Evolutionary conservation across 1,284 basidiomycete genomes (phyloP), one percentile per base, ranked within the genome.

Genomic region (Puccinia horiana): DNA sequence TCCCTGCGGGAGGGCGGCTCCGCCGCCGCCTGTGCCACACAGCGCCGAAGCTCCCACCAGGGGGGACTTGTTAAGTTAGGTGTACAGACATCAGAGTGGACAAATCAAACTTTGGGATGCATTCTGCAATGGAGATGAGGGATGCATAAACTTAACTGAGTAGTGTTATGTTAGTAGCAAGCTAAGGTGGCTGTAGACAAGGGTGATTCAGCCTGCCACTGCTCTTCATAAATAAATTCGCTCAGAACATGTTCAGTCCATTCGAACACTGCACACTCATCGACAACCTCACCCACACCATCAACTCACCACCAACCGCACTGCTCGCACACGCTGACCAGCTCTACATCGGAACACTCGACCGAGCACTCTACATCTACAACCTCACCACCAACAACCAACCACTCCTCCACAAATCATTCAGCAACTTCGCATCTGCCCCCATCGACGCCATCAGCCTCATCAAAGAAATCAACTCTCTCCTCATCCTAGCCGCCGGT

Each of bases 391-490:
- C n/a, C 58, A n/a, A 37, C 26, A 18, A 54, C n/a, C 37, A 35
- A 23, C 29, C 32, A 1, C 0, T 37, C 6, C 67, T 67, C 29
- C 37, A 18, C 32, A 79, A 44, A 26, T 52, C 65, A 32, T n/a
- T 69, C 65, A 37, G 4, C 61, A 79, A 52, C 44, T 26, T 67
- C 12, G 23, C 29, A 26, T n/a, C 58, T 4, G 8, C 40, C 23
- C 47, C 76, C 1, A 79, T 79, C 26, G 76, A 79, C 32, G n/a
- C 42, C 5, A 29, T 79, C 0, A 44, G 47, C 54, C n/a, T 72
- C 20, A 56, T 80, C 65, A 72, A 72, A n/a, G 65, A 80, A n/a
- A 72, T 42, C 37, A 72, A 72, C 65, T 58, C 77, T 3, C 42
- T 81, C 3, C 16, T 73, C 69, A 65, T 49, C 54, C 44, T 81